Percentiles rank a stretch among this genome's conserved stretches.
Conservation (phyloP, 768 basidiomycete species). For the Xerocomellus dryophilus region DNA sequence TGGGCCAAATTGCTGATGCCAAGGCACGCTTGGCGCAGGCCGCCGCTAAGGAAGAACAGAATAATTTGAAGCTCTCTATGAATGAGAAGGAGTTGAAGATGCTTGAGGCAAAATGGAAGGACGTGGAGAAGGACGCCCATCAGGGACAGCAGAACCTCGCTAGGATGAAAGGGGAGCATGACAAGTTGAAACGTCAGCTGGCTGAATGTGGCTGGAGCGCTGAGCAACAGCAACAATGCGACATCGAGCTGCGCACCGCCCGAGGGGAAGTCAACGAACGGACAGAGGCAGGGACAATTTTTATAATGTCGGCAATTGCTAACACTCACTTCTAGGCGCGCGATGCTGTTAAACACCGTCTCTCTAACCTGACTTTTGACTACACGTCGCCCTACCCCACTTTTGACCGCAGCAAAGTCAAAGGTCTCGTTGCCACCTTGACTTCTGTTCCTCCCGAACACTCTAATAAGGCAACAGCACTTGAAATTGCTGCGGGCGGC, state of each 20-base stretch:
- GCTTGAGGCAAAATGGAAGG: conserved; percentile 78
- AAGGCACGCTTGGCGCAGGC: conserved; percentile 72
- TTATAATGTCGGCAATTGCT: conserved; percentile 1
- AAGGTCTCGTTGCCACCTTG: conserved; percentile 89
- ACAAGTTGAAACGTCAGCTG: conserved; percentile 50
- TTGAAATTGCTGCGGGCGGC: conserved; percentile 89
- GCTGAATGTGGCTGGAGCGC: conserved; percentile 70
- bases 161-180: conserved; percentile 54
- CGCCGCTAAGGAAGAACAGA: conserved; percentile 81
- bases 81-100: conserved; percentile 72
- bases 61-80: conserved; percentile 70
- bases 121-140: conserved; percentile 78
- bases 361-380: conserved; percentile 77
- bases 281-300: conserved; percentile 52
- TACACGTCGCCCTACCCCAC: conserved; percentile 72
- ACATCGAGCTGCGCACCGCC: conserved; percentile 49
- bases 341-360: conserved; percentile 60
- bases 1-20: conserved; percentile 92
- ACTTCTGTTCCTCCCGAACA: conserved; percentile 69
- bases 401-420: conserved; percentile 85
- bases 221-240: conserved; percentile 63
- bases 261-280: conserved; percentile 53
- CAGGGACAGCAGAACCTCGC: conserved; percentile 72
- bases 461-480: conserved; percentile 78
- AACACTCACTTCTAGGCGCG: conserved; percentile 48